A percentile compares a stretch with the other conserved stretches of the same genome.
phyloP scores from a whole-genome alignment of 1,139 yeast species.

The Blastobotrys indianensis region DNA sequence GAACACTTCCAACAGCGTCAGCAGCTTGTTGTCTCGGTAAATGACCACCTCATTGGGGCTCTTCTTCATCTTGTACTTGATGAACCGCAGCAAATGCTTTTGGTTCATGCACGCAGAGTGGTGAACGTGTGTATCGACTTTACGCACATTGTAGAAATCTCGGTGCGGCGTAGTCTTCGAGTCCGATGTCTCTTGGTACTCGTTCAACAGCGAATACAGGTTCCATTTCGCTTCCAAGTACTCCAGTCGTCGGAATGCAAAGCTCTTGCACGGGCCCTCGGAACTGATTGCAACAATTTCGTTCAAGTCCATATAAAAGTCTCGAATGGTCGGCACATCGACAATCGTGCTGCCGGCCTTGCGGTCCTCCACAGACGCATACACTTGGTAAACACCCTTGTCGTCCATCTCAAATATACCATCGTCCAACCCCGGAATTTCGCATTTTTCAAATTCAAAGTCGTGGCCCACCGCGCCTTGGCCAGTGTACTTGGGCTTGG shows the following conservation, averaged over 20 bases:
- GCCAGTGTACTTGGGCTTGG: slow-evolving; percentile 15
- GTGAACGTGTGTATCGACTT: slow-evolving; percentile 98
- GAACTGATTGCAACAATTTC: slow-evolving; percentile 65
- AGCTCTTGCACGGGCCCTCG: slow-evolving; percentile 96
- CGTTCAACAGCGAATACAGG: slow-evolving; percentile 77
- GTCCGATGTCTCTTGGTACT: slow-evolving; percentile 86
- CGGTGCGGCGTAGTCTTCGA: slow-evolving; percentile 85
- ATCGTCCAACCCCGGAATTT: slow-evolving; percentile 57
- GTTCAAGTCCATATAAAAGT: slow-evolving; percentile 78
- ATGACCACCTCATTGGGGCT: slow-evolving; percentile 85
- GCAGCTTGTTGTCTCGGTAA: slow-evolving; percentile 85
- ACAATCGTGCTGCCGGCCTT: slow-evolving; percentile 39
- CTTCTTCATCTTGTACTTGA: slow-evolving; percentile 81
- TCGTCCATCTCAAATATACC: slow-evolving; percentile 48
- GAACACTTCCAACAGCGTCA: slow-evolving; percentile 82
- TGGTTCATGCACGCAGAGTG: slow-evolving; percentile 99
- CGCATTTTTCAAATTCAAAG: slow-evolving; percentile 56
- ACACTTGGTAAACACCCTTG: slow-evolving; percentile 66
- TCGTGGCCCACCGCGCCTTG: slow-evolving; percentile 39
- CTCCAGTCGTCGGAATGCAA: slow-evolving; percentile 89
- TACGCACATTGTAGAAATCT: slow-evolving; percentile 95
- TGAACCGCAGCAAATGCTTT: slow-evolving; percentile 88
- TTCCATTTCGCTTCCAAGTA: slow-evolving; percentile 97
- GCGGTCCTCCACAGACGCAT: slow-evolving; percentile 35
- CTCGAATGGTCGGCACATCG: slow-evolving; percentile 69